Conservation (phyloP, 306 rosid genomes). For the Vigna nakashimae region DNA sequence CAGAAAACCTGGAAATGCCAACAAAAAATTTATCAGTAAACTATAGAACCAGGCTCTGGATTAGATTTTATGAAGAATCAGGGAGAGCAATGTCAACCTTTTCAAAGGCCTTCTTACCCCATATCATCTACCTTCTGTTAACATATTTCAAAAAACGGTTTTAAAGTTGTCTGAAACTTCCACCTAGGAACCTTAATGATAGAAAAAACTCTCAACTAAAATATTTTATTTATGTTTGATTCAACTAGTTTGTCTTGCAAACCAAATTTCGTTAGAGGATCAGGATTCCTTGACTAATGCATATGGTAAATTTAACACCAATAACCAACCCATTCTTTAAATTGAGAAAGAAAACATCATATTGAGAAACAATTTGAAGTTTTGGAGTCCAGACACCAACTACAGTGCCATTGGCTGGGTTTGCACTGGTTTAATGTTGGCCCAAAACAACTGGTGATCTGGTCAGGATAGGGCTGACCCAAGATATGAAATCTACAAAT, state of each 20-base stretch:
- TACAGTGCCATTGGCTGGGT: neutral
- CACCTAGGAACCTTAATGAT: neutral
- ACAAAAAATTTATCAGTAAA: slow-evolving; percentile 43
- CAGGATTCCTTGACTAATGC: neutral
- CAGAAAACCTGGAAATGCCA: slow-evolving; percentile 66
- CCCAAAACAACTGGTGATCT: neutral
- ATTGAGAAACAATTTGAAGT: neutral
- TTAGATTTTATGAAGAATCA: neutral
- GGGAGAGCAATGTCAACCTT: neutral
- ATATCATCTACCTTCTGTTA: neutral
- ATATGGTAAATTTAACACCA: neutral
- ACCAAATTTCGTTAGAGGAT: neutral
- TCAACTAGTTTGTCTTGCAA: slow-evolving; percentile 16
- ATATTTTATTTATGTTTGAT: neutral
- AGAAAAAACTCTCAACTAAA: neutral
- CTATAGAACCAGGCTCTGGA: neutral
- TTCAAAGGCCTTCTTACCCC: neutral
- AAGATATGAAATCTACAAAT: neutral
- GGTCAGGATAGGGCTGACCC: slow-evolving; percentile 6
- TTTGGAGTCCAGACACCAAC: neutral
- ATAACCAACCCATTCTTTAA: neutral
- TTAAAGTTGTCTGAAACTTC: neutral
- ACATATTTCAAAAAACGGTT: neutral
- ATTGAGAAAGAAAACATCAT: neutral
- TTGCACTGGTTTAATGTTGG: neutral